Percentiles rank a stretch among this genome's conserved stretches.
These are phyloP conservation scores for Leishmania aethiopica DNA, from an alignment of 208 protist genomes.

Conservation along the genomic window DNA sequence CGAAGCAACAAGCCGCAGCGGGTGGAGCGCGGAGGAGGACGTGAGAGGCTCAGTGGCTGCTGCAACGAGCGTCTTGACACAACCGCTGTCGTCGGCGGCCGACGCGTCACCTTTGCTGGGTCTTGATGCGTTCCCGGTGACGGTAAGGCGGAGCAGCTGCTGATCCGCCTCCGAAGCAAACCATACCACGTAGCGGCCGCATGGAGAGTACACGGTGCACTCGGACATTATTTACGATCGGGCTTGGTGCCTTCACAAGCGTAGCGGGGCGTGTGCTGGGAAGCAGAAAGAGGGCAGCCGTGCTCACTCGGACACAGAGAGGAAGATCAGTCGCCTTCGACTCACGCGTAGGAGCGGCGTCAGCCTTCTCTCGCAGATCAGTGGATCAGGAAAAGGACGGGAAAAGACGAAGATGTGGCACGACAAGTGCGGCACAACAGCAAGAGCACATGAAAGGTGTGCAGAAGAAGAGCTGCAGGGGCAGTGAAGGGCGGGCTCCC, in stretches of 20 bases:
- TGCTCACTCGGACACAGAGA: neutral
- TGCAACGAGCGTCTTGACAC: neutral
- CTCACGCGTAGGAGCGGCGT: neutral
- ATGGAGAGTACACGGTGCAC: constrained; percentile 77
- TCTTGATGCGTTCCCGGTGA: constrained; percentile 24
- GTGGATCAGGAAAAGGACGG: neutral
- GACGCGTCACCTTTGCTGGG: neutral
- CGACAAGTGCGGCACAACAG: neutral
- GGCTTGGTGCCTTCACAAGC: neutral
- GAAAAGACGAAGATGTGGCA: neutral
- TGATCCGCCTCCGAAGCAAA: constrained; percentile 36
- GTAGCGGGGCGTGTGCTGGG: neutral
- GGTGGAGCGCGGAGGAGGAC: neutral
- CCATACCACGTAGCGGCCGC: constrained; percentile 68
- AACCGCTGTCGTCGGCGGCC: neutral
- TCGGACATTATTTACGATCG: constrained; percentile 28
- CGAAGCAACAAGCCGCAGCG: constrained; percentile 27
- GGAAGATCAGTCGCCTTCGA: neutral
- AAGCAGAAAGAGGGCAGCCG: neutral
- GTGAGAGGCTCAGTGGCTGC: constrained; percentile 1
- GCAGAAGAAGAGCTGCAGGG: neutral
- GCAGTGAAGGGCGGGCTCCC: neutral
- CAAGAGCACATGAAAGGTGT: neutral
- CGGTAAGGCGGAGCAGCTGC: constrained; percentile 35
- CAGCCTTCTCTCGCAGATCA: constrained; percentile 1